Percentiles rank a stretch among this genome's conserved stretches.
phyloP scores from a whole-genome alignment of 2,329 filamentous ascomycete genomes.

The Aspergillus brasiliensis region DNA sequence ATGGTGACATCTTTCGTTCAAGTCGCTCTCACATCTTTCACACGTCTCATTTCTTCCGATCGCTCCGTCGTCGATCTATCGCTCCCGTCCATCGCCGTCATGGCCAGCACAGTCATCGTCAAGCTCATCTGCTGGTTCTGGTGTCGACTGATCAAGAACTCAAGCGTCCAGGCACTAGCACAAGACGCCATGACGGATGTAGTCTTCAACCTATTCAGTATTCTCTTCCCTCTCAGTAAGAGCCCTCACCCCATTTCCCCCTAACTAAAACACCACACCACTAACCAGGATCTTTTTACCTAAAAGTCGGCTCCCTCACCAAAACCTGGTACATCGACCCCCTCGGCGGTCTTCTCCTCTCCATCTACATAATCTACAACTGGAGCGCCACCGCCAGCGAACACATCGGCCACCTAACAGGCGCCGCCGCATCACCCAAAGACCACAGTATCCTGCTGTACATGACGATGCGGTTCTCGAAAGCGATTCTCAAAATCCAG shows the following conservation, averaged over 20 bases:
- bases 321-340: slow-evolving; percentile 62
- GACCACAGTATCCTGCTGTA: slow-evolving; percentile 82
- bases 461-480: slow-evolving; percentile 90
- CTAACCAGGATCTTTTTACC: background rate
- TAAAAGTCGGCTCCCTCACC: slow-evolving; percentile 40
- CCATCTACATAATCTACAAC: slow-evolving; percentile 62
- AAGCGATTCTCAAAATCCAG: slow-evolving; percentile 70
- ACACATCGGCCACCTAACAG: slow-evolving; percentile 63
- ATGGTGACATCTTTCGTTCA: slow-evolving; percentile 69
- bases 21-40: slow-evolving; percentile 61
- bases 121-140: slow-evolving; percentile 84
- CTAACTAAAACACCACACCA: background rate
- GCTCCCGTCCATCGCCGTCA: slow-evolving; percentile 73
- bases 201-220: slow-evolving; percentile 87
- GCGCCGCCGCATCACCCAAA: slow-evolving; percentile 61
- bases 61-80: slow-evolving; percentile 73
- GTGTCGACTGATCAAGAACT: slow-evolving; percentile 84
- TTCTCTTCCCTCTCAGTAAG: slow-evolving; percentile 73
- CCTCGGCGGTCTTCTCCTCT: slow-evolving; percentile 62
- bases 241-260: background rate
- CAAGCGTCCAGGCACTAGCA: slow-evolving; percentile 77
- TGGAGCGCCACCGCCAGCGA: slow-evolving; percentile 64
- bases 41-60: slow-evolving; percentile 58
- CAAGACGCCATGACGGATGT: slow-evolving; percentile 74
- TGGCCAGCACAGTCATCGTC: slow-evolving; percentile 78